phyloP scores from a whole-genome alignment of 768 basidiomycete genomes.

The Auricularia cornea region DNA sequence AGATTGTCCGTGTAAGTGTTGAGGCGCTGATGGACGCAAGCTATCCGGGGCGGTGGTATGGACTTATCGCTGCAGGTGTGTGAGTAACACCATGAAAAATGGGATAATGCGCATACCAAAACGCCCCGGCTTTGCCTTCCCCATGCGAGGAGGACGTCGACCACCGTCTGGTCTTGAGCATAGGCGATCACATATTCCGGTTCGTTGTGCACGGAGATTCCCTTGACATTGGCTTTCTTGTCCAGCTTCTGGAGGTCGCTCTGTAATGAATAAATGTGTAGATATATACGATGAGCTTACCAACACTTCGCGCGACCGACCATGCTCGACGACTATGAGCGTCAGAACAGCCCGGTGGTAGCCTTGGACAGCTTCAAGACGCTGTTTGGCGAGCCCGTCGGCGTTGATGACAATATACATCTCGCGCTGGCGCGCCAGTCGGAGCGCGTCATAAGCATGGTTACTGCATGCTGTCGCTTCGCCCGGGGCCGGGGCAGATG shows the following conservation, averaged over 20 bases:
- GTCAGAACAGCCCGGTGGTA: constrained; percentile 89
- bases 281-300: constrained; percentile 36
- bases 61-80: constrained; percentile 37
- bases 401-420: constrained; percentile 94
- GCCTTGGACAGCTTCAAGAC: constrained; percentile 65
- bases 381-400: constrained; percentile 77
- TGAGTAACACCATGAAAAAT: neutral
- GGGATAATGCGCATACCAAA: constrained; percentile 44
- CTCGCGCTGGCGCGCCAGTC: constrained; percentile 59
- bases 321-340: constrained; percentile 91
- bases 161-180: constrained; percentile 55
- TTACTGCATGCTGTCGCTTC: constrained; percentile 84
- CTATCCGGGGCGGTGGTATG: constrained; percentile 56
- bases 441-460: constrained; percentile 68
- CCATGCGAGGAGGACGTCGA: constrained; percentile 82
- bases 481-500: constrained; percentile 89
- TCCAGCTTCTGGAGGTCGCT: neutral
- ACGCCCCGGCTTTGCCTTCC: constrained; percentile 77
- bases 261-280: neutral
- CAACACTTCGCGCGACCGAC: constrained; percentile 65
- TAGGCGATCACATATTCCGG: constrained; percentile 69
- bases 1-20: constrained; percentile 80
- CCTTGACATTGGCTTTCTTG: neutral
- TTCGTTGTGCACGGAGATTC: constrained; percentile 63
- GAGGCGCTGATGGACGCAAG: constrained; percentile 82